Evolutionary conservation across 78 protist species (phyloP).

Genomic region (Dictyostelium citrinum): DNA sequence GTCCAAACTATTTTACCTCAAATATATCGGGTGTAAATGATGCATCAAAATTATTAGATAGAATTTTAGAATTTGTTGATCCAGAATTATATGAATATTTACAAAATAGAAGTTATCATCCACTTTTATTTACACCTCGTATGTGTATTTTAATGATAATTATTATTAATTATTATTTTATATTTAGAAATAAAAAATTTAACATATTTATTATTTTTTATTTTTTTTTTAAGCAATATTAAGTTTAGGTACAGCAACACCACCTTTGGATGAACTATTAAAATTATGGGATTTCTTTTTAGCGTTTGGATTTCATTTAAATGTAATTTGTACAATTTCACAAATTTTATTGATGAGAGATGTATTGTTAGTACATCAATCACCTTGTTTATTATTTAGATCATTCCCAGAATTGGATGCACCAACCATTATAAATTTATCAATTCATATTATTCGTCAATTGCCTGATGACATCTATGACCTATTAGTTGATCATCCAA

Average conservation of each 20-base stretch:
- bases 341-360: conserved; percentile 77
- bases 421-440: conserved; percentile 31
- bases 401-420: conserved; percentile 71
- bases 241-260: conserved; percentile 75
- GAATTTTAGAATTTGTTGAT: conserved; percentile 65
- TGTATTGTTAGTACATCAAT: conserved; percentile 51
- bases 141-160: background rate
- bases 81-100: conserved; percentile 64
- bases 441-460: conserved; percentile 49
- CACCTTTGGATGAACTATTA: conserved; percentile 84
- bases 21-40: conserved; percentile 79
- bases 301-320: conserved; percentile 86
- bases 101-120: conserved; percentile 32
- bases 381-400: conserved; percentile 72
- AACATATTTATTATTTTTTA: background rate
- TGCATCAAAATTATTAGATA: conserved; percentile 66
- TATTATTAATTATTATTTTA: background rate
- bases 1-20: conserved; percentile 73
- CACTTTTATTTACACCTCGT: conserved; percentile 40
- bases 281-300: conserved; percentile 88
- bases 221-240: conserved; percentile 18
- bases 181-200: too few relatives aligned
- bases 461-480: conserved; percentile 74
- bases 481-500: conserved; percentile 52
- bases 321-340: conserved; percentile 77